phyloP scores from a whole-genome alignment of 345 rosid species.

The Citropsis articulata region DNA sequence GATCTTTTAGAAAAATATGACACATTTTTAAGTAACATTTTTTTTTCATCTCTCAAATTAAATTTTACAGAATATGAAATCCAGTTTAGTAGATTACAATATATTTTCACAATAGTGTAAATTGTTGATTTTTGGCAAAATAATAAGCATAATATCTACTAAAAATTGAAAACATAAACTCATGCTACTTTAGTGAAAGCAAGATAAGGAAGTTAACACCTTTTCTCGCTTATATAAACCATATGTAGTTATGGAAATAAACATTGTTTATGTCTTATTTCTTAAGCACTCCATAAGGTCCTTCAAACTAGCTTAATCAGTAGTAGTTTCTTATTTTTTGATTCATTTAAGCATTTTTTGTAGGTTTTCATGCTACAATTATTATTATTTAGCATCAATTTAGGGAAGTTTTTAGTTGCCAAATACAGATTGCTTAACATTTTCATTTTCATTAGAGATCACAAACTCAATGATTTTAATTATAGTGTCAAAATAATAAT shows the following conservation, averaged over 20 bases:
- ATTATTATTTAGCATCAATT: neutral
- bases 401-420: neutral
- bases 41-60: neutral
- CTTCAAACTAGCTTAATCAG: neutral
- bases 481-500: neutral
- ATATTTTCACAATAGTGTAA: neutral
- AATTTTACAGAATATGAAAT: neutral
- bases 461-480: neutral
- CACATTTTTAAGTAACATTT: fast-evolving
- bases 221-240: neutral
- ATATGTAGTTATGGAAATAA: neutral
- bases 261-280: neutral
- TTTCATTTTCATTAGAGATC: neutral
- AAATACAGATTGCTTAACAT: neutral
- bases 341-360: neutral
- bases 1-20: neutral
- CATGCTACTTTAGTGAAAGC: neutral
- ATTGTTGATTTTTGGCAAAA: neutral
- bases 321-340: neutral
- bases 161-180: neutral
- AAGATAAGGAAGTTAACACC: neutral
- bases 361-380: neutral
- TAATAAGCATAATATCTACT: neutral
- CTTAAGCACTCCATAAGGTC: neutral
- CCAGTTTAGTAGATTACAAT: neutral